phyloP scores from a whole-genome alignment of 179 eudicot genomes.

The Camellia oleifera region DNA sequence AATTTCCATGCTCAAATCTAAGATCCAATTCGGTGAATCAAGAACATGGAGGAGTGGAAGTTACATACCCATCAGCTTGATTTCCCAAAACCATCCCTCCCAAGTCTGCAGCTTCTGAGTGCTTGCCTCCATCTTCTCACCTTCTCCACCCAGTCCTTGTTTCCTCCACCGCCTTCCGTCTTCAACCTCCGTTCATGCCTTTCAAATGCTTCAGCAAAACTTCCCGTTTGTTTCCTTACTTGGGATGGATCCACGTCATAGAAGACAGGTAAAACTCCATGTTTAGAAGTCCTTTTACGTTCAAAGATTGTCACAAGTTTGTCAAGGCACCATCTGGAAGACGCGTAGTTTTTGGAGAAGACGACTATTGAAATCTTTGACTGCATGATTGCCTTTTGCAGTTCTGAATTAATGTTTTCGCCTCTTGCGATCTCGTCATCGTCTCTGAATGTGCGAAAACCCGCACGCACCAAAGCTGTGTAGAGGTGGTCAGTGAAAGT shows the following conservation, averaged over 20 bases:
- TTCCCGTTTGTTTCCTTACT: neutral
- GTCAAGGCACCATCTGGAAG: constrained; percentile 18
- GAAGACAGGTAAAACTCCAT: constrained; percentile 8
- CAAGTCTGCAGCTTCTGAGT: neutral
- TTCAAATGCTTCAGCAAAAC: neutral
- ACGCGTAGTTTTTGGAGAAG: constrained; percentile 10
- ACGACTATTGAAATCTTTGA: constrained; percentile 14
- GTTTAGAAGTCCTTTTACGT: neutral
- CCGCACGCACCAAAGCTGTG: neutral
- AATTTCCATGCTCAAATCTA: neutral
- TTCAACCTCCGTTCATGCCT: neutral
- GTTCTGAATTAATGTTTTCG: neutral
- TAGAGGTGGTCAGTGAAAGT: constrained; percentile 7
- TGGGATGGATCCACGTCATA: constrained; percentile 12
- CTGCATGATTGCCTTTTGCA: neutral
- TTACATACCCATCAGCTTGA: neutral
- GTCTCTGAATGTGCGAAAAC: constrained; percentile 7
- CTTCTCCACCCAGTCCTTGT: neutral
- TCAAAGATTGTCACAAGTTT: constrained; percentile 15
- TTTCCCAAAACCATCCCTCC: neutral
- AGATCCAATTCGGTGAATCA: neutral
- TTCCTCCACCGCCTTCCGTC: neutral
- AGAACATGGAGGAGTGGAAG: neutral
- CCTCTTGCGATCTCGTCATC: constrained; percentile 3
- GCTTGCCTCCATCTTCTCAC: constrained; percentile 1